Conservation (phyloP, 805 yeast genomes). For the Spathaspora hagerdaliae region DNA sequence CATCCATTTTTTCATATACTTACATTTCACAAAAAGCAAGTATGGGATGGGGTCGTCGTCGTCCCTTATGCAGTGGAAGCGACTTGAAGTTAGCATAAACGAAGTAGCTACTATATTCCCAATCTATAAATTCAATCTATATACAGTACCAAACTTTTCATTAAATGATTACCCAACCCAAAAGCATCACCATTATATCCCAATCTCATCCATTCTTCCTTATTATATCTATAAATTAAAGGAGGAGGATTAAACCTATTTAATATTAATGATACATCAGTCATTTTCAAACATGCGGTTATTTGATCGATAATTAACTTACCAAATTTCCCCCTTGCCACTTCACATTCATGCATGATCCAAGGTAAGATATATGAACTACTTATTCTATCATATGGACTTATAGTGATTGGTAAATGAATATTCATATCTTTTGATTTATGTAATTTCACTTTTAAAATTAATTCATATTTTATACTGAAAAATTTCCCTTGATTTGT, state of each 20-base stretch:
- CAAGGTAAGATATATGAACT: constrained; percentile 49
- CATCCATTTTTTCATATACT: too few relatives aligned
- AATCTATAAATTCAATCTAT: constrained; percentile 17
- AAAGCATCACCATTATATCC: constrained; percentile 36
- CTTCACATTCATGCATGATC: constrained; percentile 50
- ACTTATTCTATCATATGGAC: constrained; percentile 48
- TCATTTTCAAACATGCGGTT: constrained; percentile 9
- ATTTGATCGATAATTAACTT: constrained; percentile 19
- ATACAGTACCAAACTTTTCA: constrained; percentile 16
- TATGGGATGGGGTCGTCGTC: too few relatives aligned
- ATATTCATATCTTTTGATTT: constrained; percentile 49
- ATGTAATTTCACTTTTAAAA: constrained; percentile 44
- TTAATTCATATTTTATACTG: constrained; percentile 48
- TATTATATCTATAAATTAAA: constrained; percentile 23
- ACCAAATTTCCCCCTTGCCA: constrained; percentile 38
- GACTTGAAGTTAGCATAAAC: too few relatives aligned
- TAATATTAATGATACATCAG: constrained; percentile 17
- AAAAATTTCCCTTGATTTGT: constrained; percentile 47
- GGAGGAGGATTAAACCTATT: constrained; percentile 23
- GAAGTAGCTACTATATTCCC: background rate
- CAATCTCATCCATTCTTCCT: constrained; percentile 34
- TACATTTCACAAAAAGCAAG: too few relatives aligned
- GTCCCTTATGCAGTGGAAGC: too few relatives aligned
- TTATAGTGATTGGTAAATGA: constrained; percentile 48
- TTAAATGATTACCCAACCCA: constrained; percentile 12